A percentile compares a stretch with the other conserved stretches of the same genome.
These are phyloP conservation scores for Apiospora kogelbergensis DNA, from an alignment of 2,329 filamentous ascomycete genomes.

Conservation along the genomic window DNA sequence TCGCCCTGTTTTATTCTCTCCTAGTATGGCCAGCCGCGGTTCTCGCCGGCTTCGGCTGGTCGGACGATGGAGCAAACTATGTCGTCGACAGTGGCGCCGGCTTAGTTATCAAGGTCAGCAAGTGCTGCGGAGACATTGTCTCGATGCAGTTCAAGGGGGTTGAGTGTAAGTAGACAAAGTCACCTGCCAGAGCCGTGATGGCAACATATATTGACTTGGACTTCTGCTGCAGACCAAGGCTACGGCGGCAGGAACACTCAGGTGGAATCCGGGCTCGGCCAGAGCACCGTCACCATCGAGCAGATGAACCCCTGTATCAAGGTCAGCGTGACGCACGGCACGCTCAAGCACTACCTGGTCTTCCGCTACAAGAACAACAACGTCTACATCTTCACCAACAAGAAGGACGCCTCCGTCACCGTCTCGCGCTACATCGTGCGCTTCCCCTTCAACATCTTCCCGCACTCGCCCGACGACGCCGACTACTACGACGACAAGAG, in stretches of 20 bases:
- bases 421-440: constrained; percentile 39
- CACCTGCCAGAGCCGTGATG: background rate
- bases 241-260: constrained; percentile 21
- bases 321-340: constrained; percentile 34
- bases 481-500: constrained; percentile 35
- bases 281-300: constrained; percentile 31
- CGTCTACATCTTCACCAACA: constrained; percentile 44
- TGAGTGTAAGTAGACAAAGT: constrained; percentile 1
- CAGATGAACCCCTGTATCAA: constrained; percentile 32
- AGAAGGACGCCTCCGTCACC: constrained; percentile 36
- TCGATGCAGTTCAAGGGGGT: constrained; percentile 23
- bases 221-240: constrained; percentile 9
- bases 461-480: constrained; percentile 25
- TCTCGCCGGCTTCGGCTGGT: constrained; percentile 39
- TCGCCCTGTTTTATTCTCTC: constrained; percentile 25
- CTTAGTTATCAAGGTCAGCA: constrained; percentile 35
- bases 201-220: background rate
- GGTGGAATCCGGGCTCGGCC: constrained; percentile 31
- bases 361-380: constrained; percentile 37
- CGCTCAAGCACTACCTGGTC: constrained; percentile 35
- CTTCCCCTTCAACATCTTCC: constrained; percentile 30
- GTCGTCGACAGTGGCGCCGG: constrained; percentile 35
- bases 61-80: constrained; percentile 37
- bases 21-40: constrained; percentile 29
- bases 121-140: constrained; percentile 34